Conservation (phyloP, 495 filamentous ascomycete genomes). For the Podospora sp. region DNA sequence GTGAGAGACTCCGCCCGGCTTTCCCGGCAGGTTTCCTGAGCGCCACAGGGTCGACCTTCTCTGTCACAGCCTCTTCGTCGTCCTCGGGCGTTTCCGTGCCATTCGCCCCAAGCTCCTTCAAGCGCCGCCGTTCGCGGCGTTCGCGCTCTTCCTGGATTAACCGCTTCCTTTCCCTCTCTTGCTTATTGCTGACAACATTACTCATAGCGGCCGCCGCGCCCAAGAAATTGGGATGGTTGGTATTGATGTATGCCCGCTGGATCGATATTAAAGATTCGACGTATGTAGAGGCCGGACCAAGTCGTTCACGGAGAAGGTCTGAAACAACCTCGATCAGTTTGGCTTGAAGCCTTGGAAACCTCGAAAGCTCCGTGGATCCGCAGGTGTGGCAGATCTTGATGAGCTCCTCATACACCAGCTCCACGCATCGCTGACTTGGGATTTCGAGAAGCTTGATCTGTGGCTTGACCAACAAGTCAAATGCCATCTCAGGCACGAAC, state of each 20-base stretch:
- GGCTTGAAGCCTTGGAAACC: constrained; percentile 91
- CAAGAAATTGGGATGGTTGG: constrained; percentile 98
- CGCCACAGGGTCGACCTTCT: constrained; percentile 55
- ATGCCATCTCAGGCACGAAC: constrained; percentile 96
- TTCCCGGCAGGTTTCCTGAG: constrained; percentile 55
- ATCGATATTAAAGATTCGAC: constrained; percentile 97
- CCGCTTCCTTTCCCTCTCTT: constrained; percentile 86
- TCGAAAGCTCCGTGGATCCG: constrained; percentile 86
- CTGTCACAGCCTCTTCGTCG: constrained; percentile 62
- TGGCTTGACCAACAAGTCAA: constrained; percentile 95
- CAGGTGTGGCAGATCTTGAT: constrained; percentile 99
- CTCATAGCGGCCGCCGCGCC: constrained; percentile 98
- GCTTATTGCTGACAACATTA: constrained; percentile 88
- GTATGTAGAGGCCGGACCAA: constrained; percentile 85
- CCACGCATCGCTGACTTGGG: constrained; percentile 95
- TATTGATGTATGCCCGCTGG: constrained; percentile 98
- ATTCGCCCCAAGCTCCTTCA: constrained; percentile 81
- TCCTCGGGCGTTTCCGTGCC: constrained; percentile 75
- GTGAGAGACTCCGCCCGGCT: constrained; percentile 74
- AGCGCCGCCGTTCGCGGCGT: constrained; percentile 76
- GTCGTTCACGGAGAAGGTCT: constrained; percentile 87
- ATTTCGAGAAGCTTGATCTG: constrained; percentile 96
- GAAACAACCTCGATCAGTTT: constrained; percentile 99
- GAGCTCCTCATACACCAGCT: constrained; percentile 96
- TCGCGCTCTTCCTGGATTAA: constrained; percentile 78